Conservation (phyloP, 495 filamentous ascomycete genomes). For the Trichoderma parareesei region DNA sequence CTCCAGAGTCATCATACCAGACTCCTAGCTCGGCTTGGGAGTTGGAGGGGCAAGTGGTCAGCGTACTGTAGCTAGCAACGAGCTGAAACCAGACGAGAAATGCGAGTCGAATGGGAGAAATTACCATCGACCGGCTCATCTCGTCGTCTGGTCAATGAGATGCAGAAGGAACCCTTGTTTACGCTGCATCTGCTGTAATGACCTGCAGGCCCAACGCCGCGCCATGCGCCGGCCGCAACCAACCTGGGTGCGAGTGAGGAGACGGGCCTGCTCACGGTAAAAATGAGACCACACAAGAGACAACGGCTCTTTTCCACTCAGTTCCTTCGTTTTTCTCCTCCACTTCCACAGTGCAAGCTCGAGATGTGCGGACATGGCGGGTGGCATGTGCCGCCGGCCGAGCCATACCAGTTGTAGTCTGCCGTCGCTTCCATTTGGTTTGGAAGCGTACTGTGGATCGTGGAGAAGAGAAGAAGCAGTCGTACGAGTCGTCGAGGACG, state of each 20-base stretch:
- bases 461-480: background rate
- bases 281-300: background rate
- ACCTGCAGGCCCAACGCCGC: slow-evolving; percentile 1
- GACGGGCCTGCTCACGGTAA: background rate
- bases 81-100: slow-evolving; percentile 2
- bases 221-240: background rate
- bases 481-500: background rate
- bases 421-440: background rate
- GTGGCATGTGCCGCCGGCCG: slow-evolving; percentile 1
- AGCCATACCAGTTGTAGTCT: background rate
- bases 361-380: slow-evolving; percentile 4
- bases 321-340: background rate
- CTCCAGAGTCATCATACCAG: background rate
- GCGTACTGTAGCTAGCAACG: background rate
- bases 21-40: background rate
- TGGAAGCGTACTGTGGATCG: background rate
- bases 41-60: background rate
- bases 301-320: background rate
- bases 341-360: slow-evolving; percentile 7
- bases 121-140: slow-evolving; percentile 1
- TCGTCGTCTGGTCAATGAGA: slow-evolving; percentile 7
- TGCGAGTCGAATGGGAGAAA: background rate
- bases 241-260: slow-evolving; percentile 1
- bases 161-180: slow-evolving; percentile 4
- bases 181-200: slow-evolving; percentile 1